A percentile compares a stretch with the other conserved stretches of the same genome.
Conservation (phyloP, 495 filamentous ascomycete genomes). For the Aspergillus avenaceus region DNA sequence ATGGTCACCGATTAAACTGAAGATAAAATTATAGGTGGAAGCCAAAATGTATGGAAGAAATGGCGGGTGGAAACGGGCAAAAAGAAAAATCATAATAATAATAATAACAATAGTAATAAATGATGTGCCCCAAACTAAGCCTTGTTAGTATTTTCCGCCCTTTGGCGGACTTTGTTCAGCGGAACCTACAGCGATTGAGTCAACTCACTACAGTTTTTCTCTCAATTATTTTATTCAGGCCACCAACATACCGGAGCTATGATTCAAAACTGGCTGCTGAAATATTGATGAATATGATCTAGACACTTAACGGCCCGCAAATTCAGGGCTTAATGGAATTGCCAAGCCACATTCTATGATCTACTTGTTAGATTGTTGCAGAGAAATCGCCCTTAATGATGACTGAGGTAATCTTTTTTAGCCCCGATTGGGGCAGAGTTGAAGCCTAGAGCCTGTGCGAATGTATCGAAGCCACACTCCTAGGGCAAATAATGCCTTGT, state of each 20-base stretch:
- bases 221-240: not conserved
- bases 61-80: slow-evolving; percentile 1
- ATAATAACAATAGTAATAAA: no score
- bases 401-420: slow-evolving; percentile 12
- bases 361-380: slow-evolving; percentile 4
- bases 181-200: slow-evolving; percentile 2
- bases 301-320: slow-evolving; percentile 1
- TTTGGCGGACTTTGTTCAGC: not conserved
- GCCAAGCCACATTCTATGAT: slow-evolving; percentile 6
- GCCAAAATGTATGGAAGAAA: not conserved
- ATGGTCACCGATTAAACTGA: no score
- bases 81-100: no score
- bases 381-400: not conserved
- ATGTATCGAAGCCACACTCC: not conserved
- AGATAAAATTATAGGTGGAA: no score
- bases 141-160: slow-evolving; percentile 6
- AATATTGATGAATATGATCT: not conserved
- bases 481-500: not conserved
- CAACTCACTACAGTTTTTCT: slow-evolving; percentile 1
- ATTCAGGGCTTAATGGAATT: slow-evolving; percentile 2
- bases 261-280: slow-evolving; percentile 3
- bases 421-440: slow-evolving; percentile 7
- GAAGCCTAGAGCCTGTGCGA: not conserved
- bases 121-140: slow-evolving; percentile 5
- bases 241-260: not conserved